Evolutionary conservation across 371 early-diverging fungal genomes (phyloP).

Genomic region (Mortierella polycephala): DNA sequence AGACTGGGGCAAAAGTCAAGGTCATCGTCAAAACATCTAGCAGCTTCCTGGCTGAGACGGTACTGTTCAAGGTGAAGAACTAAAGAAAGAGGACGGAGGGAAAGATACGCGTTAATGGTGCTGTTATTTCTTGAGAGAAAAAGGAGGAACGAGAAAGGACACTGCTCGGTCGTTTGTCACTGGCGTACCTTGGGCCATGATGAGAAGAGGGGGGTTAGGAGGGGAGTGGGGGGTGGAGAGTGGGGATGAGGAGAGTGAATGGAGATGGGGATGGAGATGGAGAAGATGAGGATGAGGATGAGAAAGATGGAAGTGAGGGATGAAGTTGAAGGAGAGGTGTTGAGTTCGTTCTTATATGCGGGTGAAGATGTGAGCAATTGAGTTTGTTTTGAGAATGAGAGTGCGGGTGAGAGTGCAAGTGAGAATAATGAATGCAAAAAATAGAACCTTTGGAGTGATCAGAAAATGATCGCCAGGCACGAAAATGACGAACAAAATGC

Average conservation of each 20-base stretch:
- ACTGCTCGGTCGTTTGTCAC: neutral
- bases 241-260: neutral
- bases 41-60: conserved; percentile 43
- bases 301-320: conserved; percentile 6
- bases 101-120: neutral
- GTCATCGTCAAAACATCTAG: conserved; percentile 47
- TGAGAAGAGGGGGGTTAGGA: neutral
- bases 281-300: neutral
- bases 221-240: neutral
- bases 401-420: neutral
- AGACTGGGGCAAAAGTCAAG: conserved; percentile 53
- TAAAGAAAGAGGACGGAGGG: neutral
- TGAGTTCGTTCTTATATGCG: neutral
- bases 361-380: neutral
- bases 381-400: neutral
- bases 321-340: neutral
- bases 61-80: conserved; percentile 43
- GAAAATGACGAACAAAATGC: neutral
- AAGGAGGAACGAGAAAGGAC: neutral
- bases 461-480: neutral
- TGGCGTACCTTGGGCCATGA: conserved; percentile 38
- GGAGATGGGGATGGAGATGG: neutral
- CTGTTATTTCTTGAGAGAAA: neutral
- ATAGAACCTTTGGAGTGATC: neutral
- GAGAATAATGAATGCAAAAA: neutral